Base-by-base conservation (phyloP, 1,284 basidiomycete genomes). In the Volvariella surrecta region DNA sequence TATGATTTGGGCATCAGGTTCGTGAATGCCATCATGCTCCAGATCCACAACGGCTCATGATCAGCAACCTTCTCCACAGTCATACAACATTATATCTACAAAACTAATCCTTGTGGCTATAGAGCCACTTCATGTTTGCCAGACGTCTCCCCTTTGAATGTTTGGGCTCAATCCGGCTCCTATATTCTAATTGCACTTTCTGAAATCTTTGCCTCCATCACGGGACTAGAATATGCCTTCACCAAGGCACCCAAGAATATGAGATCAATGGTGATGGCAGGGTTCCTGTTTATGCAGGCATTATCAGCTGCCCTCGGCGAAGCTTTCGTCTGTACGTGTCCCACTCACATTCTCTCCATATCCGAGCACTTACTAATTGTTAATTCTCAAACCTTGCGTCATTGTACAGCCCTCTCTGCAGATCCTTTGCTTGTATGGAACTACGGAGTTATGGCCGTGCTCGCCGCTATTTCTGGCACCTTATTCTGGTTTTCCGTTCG, bases 221-320 rank as follows among this genome's bases (percentile, higher is more conserved):
- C 89, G 0, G 81, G 82, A 7, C 69, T 86, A 51, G 90, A 94
- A 61, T 91, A 91, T 58, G 90, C 89, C n/a, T 91, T 87, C 68
- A 89, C 84, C 47, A 91, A 89, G 58, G 82, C 83, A 10, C 85
- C 87, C 9, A 78, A 71, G 63, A 86, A 86, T 61, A 89, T 89
- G 86, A 76, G 77, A 16, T 84, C 80, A 34, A 71, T 89, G 47
- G 82, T 89, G 46, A 86, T 85, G 79, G 64, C 74, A 32, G 51
- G 82, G 18, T 86, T 77, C 68, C 64, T 90, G 32, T 88, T 91
- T 67, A 81, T 63, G 58, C 73, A 58, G 28, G 84, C 87, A 15
- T 45, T 89, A 42, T 60, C 78, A 7, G 59, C 74, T 34, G 84
- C 82, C n/a, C 40, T 87, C 35, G 74, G 75, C 43, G 81, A 86